These are phyloP conservation scores for Eragrostis nindensis DNA, from an alignment of 176 grass and related monocot species.

Conservation along the genomic window DNA sequence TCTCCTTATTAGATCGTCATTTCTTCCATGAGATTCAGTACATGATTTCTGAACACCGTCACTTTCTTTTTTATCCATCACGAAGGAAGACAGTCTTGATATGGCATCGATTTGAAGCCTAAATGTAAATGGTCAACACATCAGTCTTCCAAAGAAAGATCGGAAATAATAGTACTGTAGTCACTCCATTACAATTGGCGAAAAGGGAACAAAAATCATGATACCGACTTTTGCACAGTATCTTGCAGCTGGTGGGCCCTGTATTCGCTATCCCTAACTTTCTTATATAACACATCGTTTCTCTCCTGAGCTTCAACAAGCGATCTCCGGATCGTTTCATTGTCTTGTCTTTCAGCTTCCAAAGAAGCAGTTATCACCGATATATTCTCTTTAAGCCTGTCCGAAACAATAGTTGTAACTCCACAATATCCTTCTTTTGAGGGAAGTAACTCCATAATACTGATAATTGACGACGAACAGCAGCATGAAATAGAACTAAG, in stretches of 20 bases:
- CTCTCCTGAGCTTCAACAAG: conserved; percentile 62
- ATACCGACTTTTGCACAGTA: conserved; percentile 60
- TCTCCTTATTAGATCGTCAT: conserved; percentile 57
- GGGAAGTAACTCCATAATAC: conserved; percentile 13
- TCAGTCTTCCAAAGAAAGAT: conserved; percentile 36
- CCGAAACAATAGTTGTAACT: conserved; percentile 31
- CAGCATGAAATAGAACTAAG: neutral
- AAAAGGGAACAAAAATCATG: conserved; percentile 36
- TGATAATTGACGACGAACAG: neutral
- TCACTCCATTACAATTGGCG: conserved; percentile 9
- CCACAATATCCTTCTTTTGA: neutral
- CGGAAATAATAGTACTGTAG: conserved; percentile 28
- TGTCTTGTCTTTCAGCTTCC: conserved; percentile 63
- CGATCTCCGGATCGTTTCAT: conserved; percentile 47
- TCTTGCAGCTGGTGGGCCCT: conserved; percentile 60
- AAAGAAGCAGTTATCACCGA: conserved; percentile 31
- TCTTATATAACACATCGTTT: conserved; percentile 51
- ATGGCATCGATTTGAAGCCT: conserved; percentile 69
- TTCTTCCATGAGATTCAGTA: conserved; percentile 57
- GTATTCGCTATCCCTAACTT: conserved; percentile 57
- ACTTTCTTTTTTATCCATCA: conserved; percentile 59
- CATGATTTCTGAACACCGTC: conserved; percentile 50
- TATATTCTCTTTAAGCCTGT: conserved; percentile 64
- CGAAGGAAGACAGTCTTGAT: conserved; percentile 57
- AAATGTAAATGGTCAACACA: neutral